Percentiles rank a stretch among this genome's conserved stretches.
Evolutionary conservation across 129 eudicot genomes (phyloP).

Genomic region (Lactuca sativa): DNA sequence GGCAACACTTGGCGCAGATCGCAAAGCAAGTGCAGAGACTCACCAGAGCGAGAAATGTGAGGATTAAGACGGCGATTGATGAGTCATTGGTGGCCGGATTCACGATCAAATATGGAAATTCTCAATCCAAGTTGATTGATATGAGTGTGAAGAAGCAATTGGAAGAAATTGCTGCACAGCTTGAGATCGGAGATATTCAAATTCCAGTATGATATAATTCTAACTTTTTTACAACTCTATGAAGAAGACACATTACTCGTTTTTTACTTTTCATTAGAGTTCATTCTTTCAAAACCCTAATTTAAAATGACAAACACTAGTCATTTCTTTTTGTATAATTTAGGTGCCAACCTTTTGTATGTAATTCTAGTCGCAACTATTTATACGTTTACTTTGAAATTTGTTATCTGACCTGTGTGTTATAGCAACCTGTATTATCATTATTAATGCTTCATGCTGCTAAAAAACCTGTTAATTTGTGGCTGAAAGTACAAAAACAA

Average conservation of each 20-base stretch:
- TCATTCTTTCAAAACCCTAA: no score
- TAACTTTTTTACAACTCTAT: background rate
- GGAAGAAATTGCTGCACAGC: constrained; percentile 68
- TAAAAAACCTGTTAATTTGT: no score
- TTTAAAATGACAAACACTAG: no score
- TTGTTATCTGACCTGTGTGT: no score
- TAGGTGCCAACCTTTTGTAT: no score
- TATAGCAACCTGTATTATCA: no score
- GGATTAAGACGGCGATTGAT: constrained; percentile 70
- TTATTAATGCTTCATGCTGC: no score
- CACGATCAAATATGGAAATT: constrained; percentile 58
- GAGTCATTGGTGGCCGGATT: constrained; percentile 71
- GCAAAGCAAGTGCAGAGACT: constrained; percentile 70
- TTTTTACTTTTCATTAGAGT: no score
- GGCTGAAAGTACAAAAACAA: no score
- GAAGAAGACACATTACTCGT: background rate
- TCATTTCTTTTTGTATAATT: no score
- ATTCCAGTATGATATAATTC: background rate
- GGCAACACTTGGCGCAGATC: constrained; percentile 74
- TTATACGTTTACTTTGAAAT: no score
- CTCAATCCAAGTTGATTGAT: constrained; percentile 70
- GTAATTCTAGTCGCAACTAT: no score
- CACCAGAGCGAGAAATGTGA: constrained; percentile 66
- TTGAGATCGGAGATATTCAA: constrained; percentile 32
- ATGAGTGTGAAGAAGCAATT: constrained; percentile 86